Evolutionary conservation across 2,329 filamentous ascomycete genomes (phyloP).

Genomic region (Zopfia rhizophila): DNA sequence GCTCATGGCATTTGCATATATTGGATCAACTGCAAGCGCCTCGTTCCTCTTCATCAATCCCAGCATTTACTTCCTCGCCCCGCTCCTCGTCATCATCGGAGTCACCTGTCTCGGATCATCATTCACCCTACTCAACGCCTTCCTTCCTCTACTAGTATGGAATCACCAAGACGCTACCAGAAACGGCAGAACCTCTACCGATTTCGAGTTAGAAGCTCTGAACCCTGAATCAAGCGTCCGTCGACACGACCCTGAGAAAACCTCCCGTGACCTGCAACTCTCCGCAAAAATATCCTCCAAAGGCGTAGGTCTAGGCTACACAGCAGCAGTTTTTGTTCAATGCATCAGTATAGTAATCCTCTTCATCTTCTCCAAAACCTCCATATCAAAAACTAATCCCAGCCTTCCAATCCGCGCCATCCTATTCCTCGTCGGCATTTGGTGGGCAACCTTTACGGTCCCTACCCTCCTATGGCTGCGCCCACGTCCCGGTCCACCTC

Average conservation of each 20-base stretch:
- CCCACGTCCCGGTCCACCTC: conserved; percentile 83
- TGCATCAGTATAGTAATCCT: conserved; percentile 80
- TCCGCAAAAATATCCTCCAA: conserved; percentile 88
- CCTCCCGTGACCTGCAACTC: conserved; percentile 74
- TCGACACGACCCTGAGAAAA: conserved; percentile 28
- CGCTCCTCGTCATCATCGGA: conserved; percentile 81
- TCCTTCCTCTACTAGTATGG: conserved; percentile 85
- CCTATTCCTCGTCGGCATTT: conserved; percentile 81
- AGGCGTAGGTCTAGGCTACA: conserved; percentile 90
- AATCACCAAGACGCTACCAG: conserved; percentile 72
- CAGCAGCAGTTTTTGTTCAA: conserved; percentile 83
- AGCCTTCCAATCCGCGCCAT: conserved; percentile 85
- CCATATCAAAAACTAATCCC: conserved; percentile 70
- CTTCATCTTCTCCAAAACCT: conserved; percentile 59
- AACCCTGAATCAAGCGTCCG: conserved; percentile 23
- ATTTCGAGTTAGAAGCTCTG: conserved; percentile 41
- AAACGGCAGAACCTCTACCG: conserved; percentile 22
- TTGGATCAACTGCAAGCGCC: conserved; percentile 81
- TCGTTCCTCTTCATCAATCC: conserved; percentile 81
- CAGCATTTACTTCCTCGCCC: conserved; percentile 79
- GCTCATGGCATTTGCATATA: conserved; percentile 80
- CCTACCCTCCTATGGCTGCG: conserved; percentile 86
- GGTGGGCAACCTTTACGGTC: conserved; percentile 90
- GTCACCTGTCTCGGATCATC: conserved; percentile 95
- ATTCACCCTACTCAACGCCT: conserved; percentile 94